phyloP scores from a whole-genome alignment of 768 basidiomycete genomes.

The Filobasidium floriforme region DNA sequence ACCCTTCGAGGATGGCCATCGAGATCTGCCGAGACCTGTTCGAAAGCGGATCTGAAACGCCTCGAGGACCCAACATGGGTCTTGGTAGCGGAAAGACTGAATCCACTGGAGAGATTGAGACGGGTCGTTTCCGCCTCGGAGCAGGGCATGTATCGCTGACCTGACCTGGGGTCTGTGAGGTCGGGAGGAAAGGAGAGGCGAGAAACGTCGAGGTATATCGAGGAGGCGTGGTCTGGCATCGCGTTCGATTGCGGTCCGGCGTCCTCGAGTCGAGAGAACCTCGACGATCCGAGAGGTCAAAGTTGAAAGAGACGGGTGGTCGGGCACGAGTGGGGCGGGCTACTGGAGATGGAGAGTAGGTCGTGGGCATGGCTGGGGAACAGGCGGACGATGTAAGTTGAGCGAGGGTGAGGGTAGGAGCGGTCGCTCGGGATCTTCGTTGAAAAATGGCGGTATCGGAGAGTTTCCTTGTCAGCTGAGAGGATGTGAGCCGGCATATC shows the following conservation, averaged over 20 bases:
- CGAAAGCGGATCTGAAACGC: not conserved
- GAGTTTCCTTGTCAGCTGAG: slow-evolving; percentile 7
- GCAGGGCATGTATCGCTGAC: not conserved
- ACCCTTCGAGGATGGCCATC: not conserved
- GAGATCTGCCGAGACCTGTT: not conserved
- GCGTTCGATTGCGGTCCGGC: not conserved
- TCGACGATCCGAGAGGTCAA: not conserved
- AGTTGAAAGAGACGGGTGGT: not conserved
- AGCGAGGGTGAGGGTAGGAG: not conserved
- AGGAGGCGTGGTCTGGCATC: not conserved
- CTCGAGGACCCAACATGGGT: slow-evolving; percentile 1
- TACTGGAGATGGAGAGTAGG: not conserved
- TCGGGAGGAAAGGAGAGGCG: slow-evolving; percentile 3
- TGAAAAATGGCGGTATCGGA: not conserved
- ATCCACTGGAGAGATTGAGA: not conserved
- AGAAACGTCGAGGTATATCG: slow-evolving; percentile 1
- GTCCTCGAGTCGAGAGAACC: not conserved
- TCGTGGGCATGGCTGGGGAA: not conserved
- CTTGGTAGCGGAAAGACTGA: not conserved
- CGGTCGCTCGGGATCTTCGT: slow-evolving; percentile 4
- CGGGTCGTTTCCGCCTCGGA: slow-evolving; percentile 3
- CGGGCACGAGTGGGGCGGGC: not conserved
- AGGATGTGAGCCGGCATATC: too few species aligned
- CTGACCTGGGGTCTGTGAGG: not conserved
- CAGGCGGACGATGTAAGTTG: not conserved